Evolutionary conservation across 208 protist genomes (phyloP), one percentile per base, ranked within the genome.

Genomic region (Wallacemonas sp.): DNA sequence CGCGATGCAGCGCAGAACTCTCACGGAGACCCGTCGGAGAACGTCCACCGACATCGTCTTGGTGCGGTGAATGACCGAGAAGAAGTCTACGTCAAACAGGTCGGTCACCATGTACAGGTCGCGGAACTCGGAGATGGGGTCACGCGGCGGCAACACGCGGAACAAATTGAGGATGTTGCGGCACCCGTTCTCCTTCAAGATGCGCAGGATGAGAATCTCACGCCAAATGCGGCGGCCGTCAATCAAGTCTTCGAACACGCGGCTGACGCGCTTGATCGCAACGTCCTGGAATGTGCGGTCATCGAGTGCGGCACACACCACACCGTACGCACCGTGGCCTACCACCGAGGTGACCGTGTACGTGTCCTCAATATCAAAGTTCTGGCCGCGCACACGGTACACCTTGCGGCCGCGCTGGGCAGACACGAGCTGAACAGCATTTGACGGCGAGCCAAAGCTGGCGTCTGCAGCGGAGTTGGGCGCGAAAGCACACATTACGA

Each of bases 211-310:
- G 36, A 94, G 64, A 38, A 99, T 90, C 69, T 99, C 98, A n/a
- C 99, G 89, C 68, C 98, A 88, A 23, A 98, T 99, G 36, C 98
- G 91, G 46, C 98, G 97, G 21, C 93, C 90, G 63, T 99, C 98
- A 32, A 97, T 94, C 1, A 98, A 44, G 60, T 99, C 91, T 24
- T 97, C 86, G 74, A 99, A 99, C 27, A 98, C 85, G 57, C 95
- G 88, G 30, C 61, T 76, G 41, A 99, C 97, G 46, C 98, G 99
- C 70, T 99, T 99, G 48, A 99, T 99, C 14, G 98, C 98, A 0
- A 99, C 97, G 12, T 96, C 83, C 43, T 84, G 57, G 14, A 92
- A 83, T 1, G 76, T 88, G 34, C 68, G 65, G 65, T 88, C 78
- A 72, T 97, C 90, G n/a, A 90, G 64, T 5, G 85, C 88, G 23